Evolutionary conservation across 805 yeast species (phyloP).

Genomic region (Candida maris): DNA sequence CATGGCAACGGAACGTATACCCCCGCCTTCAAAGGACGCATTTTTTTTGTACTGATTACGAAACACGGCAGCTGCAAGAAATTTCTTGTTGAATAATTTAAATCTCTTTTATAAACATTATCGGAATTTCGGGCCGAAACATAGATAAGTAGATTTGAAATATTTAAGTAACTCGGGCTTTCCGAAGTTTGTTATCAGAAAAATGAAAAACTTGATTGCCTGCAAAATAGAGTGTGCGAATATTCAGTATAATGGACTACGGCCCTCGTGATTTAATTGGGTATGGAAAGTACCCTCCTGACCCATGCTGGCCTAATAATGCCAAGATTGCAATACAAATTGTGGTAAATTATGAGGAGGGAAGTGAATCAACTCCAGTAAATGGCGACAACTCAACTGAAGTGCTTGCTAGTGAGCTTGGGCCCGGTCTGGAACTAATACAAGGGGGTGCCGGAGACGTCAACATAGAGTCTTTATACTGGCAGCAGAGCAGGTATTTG

Average conservation of each 20-base stretch:
- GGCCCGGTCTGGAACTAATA: slow-evolving; percentile 10
- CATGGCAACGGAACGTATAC: slow-evolving; percentile 15
- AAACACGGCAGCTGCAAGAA: no score
- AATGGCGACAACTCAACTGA: slow-evolving; percentile 18
- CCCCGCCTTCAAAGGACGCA: slow-evolving; percentile 8
- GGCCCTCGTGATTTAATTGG: slow-evolving; percentile 21
- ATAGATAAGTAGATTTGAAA: no score
- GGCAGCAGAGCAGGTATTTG: slow-evolving; percentile 19
- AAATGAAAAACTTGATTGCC: no score
- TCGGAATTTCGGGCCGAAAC: no score
- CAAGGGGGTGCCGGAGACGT: slow-evolving; percentile 16
- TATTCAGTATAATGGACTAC: no score
- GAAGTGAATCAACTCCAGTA: slow-evolving; percentile 20
- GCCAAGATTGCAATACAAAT: slow-evolving; percentile 25
- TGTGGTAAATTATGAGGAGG: slow-evolving; percentile 29
- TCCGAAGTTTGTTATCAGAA: no score
- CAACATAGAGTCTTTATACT: slow-evolving; percentile 16
- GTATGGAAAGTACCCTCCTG: slow-evolving; percentile 25
- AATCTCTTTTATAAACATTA: no score
- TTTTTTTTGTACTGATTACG: no score
- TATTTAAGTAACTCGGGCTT: no score
- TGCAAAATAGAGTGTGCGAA: no score
- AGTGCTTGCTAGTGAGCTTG: slow-evolving; percentile 16
- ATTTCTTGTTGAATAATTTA: no score
- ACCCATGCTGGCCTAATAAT: slow-evolving; percentile 25